Conservation (phyloP, 441 rosid genomes). For the Pelargonium myrrhifolium region DNA sequence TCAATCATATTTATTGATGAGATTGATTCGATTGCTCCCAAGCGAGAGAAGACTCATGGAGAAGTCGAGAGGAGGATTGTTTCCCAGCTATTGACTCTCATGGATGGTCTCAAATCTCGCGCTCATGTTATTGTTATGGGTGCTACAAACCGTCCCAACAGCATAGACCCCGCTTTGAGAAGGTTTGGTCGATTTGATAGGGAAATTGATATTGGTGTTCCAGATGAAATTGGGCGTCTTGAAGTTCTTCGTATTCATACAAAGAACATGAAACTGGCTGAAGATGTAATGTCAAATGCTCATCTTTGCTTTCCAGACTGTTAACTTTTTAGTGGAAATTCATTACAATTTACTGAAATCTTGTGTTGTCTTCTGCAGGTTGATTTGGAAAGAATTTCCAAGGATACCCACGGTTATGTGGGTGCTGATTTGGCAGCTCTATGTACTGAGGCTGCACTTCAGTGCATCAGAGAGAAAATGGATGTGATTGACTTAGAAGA, state of each 20-base stretch:
- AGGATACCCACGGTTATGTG: slow-evolving; percentile 59
- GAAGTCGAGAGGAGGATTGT: slow-evolving; percentile 69
- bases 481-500: slow-evolving; percentile 63
- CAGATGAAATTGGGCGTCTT: slow-evolving; percentile 62
- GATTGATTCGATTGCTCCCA: slow-evolving; percentile 61
- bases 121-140: slow-evolving; percentile 60
- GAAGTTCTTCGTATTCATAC: slow-evolving; percentile 63
- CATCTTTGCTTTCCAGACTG: neutral
- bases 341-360: neutral
- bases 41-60: slow-evolving; percentile 58
- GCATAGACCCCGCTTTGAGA: slow-evolving; percentile 56
- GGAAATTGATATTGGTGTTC: slow-evolving; percentile 60
- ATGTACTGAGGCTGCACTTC: slow-evolving; percentile 64
- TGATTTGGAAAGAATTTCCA: slow-evolving; percentile 48
- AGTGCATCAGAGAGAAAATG: slow-evolving; percentile 62
- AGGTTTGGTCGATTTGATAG: slow-evolving; percentile 60
- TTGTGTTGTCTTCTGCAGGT: slow-evolving; percentile 28
- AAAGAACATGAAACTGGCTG: slow-evolving; percentile 59
- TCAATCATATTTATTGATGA: slow-evolving; percentile 57
- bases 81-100: slow-evolving; percentile 54
- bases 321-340: neutral
- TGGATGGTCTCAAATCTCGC: slow-evolving; percentile 60
- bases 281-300: slow-evolving; percentile 33
- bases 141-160: slow-evolving; percentile 63
- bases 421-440: slow-evolving; percentile 67